Base-by-base conservation (phyloP, 2,329 filamentous ascomycete species). In the Aspergillus cejpii region DNA sequence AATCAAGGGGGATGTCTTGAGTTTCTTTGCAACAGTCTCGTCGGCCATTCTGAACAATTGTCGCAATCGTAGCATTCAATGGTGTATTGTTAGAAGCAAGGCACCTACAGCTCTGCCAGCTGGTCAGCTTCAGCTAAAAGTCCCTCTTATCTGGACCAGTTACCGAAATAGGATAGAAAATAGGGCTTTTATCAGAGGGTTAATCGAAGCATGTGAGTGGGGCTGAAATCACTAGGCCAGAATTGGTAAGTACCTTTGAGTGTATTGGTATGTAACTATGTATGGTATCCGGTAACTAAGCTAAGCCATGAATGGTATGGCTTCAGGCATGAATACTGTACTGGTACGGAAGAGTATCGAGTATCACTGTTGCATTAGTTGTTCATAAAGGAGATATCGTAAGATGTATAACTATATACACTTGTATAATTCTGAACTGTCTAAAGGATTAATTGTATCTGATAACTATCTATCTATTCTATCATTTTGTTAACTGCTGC, bases 1-100 rank as follows among this genome's bases (percentile, higher is more conserved):
- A 65, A 96, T 94, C 57, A 81, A 71, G 53, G 84, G 70, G 51
- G 79, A 75, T 57, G 84, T 87, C 78, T 94, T 95, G 66, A 94
- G 72, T 68, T 87, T 84, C 73, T 97, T 97, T 51, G 84, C 72
- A 60, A 83, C 78, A 63, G 74, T 78, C 75, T 87, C 66, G 43
- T 64, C 79, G 59, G 83, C 75, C 82, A 85, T 85, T 63, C 62
- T 77, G 59, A 71, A 54, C n/a, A 72, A 49, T 43, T 55, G 64
- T 40, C 70, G 70, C 46, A 78, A 63, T 37, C 54, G 53, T 20
- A 57, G 47, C 61, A 64, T 65, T 14, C 47, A 60, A 49, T 17
- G 17, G 17, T 19, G 10, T 17, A 34, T 8, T 34, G 17, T 17
- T 5, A 34, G 15, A 5, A 34, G 19, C n/a, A n/a, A n/a, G n/a